A percentile compares a stretch with the other conserved stretches of the same genome.
These are phyloP conservation scores for Mucor plumbeus DNA, from an alignment of 371 early-diverging fungal genomes.

Conservation along the genomic window DNA sequence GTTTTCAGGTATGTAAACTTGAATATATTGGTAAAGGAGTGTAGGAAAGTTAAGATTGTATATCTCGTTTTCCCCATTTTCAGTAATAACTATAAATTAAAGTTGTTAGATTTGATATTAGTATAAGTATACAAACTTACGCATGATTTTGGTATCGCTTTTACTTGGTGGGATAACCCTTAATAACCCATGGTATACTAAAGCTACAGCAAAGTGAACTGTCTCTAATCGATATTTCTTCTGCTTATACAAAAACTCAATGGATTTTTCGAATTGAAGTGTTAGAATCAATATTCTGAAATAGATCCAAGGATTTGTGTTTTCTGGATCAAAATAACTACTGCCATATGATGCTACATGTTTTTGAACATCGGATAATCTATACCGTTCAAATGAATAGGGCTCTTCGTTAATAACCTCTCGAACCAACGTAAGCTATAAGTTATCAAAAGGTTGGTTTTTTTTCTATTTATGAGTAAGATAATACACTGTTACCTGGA, in stretches of 20 bases:
- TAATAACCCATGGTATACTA: slow-evolving; percentile 80
- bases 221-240: slow-evolving; percentile 73
- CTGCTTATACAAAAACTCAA: slow-evolving; percentile 64
- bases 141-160: slow-evolving; percentile 20
- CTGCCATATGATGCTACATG: slow-evolving; percentile 63
- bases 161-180: slow-evolving; percentile 29
- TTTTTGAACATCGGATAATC: slow-evolving; percentile 72
- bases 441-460: too few relatives aligned
- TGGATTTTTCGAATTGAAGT: slow-evolving; percentile 85
- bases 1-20: slow-evolving; percentile 52
- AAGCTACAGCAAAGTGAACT: slow-evolving; percentile 87
- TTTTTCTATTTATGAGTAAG: neutral
- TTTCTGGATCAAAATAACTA: slow-evolving; percentile 68
- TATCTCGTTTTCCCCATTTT: slow-evolving; percentile 3
- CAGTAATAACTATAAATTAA: slow-evolving; percentile 15
- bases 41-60: slow-evolving; percentile 65
- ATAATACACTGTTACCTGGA: slow-evolving; percentile 40
- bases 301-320: slow-evolving; percentile 74
- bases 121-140: slow-evolving; percentile 27
- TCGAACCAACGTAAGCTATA: slow-evolving; percentile 67
- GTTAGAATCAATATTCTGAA: slow-evolving; percentile 79
- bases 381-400: slow-evolving; percentile 60
- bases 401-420: slow-evolving; percentile 54
- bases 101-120: neutral
- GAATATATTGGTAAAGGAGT: slow-evolving; percentile 64